Evolutionary conservation across 2,329 filamentous ascomycete genomes (phyloP), one percentile per base, ranked within the genome.

Genomic region (Leptoxyphium fumago): DNA sequence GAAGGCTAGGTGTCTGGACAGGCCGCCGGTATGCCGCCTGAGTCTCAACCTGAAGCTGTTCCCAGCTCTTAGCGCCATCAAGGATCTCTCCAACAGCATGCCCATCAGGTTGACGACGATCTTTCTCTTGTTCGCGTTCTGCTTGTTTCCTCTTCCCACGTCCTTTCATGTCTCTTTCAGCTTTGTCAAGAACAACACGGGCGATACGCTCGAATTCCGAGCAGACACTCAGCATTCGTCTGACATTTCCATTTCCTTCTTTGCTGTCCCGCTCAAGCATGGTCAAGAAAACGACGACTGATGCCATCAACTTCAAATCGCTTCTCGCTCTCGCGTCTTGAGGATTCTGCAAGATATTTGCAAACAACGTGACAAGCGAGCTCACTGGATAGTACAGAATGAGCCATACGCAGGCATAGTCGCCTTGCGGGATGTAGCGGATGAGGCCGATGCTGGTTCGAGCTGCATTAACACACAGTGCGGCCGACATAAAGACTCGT

Each of bases 301-400:
- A 72, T 52, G 81, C 86, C 87, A 98, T 95, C 15, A 96, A 67
- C 51, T 84, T 82, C 13, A 91, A 78, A 60, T 98, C 91, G 1
- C 87, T 87, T 44, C 86, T 80, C 38, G 89, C 89, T 39, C 87
- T 76, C 1, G 83, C 78, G 57, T 98, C 91, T 46, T 89, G 77
- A 0, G 91, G 91, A 54, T 96, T 96, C 60, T 98, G 91, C 1
- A 98, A 66, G 40, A 96, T 93, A 56, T 96, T 95, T 46, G 89
- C 88, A 57, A 98, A 98, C 2, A 98, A 69, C 0, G 91, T 96
- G 39, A 98, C 87, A 4, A 96, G 74, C 1, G 91, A 84, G 0
- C 91, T 94, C 8, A 98, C 88, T 0, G 91, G 91, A 65, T 94
- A 98, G 64, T 98, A 98, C 10, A 96, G 69, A 52, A 95, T 85